Base-by-base conservation (phyloP, 805 yeast species). In the Ogataea minuta region DNA sequence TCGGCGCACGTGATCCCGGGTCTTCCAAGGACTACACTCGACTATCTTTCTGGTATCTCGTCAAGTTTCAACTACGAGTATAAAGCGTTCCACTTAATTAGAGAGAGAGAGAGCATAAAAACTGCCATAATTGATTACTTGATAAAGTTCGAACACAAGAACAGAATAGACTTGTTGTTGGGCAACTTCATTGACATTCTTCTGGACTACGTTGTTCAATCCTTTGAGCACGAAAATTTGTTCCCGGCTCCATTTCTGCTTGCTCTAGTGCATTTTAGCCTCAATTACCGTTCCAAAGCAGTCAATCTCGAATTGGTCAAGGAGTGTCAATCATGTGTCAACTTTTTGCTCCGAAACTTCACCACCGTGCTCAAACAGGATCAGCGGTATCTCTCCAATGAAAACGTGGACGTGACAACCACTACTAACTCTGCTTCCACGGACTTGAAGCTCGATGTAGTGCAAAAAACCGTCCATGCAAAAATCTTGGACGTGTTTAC, bases 251-350 rank as follows among this genome's bases (percentile, higher is more conserved):
- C 93, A 1, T 82, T 79, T 53, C 46, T 84, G 10, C 53, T 82
- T 2, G 68, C 84, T 1, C 49, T 84, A 27, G 62, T 83, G 26
- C 77, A 77, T 48, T 74, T 76, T 36, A 53, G 77, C 1, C 57
- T 82, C 5, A 68, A 60, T 14, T 85, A 79, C 58, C 67, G 85
- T 52, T 81, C 85, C 1, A 73, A 75, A 40, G 89, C 91, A 1
- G 67, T 81, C 1, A 65, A 63, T 14, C 59, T 52, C 25, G 51
- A 55, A 10, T 63, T 71, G 16, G 62, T 67, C 48, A 67, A 52
- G 34, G 53, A 53, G 27, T 39, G 60, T 3, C 51, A 66, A 8
- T 46, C 45, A 2, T 56, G 62, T 34, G 48, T 53, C 4, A 48
- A 57, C 24, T 60, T 24, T 19, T 39, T 60, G n/a, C 29, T 60